phyloP scores from a whole-genome alignment of 768 basidiomycete genomes.

The Lanmaoa rubissima region DNA sequence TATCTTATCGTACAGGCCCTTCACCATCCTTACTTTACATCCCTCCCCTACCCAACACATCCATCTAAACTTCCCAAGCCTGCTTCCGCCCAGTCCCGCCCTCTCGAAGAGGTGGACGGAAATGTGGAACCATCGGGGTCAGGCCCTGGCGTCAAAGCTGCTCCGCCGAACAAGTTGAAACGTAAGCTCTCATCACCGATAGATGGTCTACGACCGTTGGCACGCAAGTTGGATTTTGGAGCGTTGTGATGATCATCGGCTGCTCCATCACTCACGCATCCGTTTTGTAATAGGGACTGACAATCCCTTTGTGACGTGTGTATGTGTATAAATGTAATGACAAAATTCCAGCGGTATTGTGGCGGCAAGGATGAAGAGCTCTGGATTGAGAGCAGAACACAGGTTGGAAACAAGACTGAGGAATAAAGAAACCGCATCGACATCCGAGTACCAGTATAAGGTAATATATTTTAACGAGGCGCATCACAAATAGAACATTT shows the following conservation, averaged over 20 bases:
- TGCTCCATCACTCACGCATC: neutral
- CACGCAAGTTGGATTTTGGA: conserved; percentile 72
- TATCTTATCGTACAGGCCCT: conserved; percentile 57
- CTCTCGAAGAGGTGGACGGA: conserved; percentile 77
- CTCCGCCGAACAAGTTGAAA: conserved; percentile 57
- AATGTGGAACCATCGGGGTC: conserved; percentile 55
- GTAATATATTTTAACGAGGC: conserved; percentile 30
- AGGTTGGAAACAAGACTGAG: conserved; percentile 2
- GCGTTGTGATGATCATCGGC: conserved; percentile 13
- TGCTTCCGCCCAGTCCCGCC: conserved; percentile 44
- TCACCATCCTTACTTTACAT: conserved; percentile 82
- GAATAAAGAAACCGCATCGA: conserved; percentile 14
- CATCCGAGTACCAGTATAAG: conserved; percentile 7
- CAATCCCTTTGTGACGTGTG: neutral
- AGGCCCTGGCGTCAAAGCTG: conserved; percentile 53
- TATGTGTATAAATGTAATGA: conserved; percentile 5
- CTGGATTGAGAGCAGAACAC: conserved; percentile 1
- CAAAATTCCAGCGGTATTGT: conserved; percentile 1
- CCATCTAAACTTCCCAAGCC: conserved; percentile 88
- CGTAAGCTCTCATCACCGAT: conserved; percentile 62
- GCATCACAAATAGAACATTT: conserved; percentile 55
- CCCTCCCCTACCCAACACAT: conserved; percentile 83
- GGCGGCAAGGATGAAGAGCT: neutral
- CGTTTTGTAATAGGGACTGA: neutral
- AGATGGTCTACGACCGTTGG: conserved; percentile 56